These are phyloP conservation scores for Stephania cephalantha DNA, from an alignment of 164 flowering plant species.

Conservation along the genomic window DNA sequence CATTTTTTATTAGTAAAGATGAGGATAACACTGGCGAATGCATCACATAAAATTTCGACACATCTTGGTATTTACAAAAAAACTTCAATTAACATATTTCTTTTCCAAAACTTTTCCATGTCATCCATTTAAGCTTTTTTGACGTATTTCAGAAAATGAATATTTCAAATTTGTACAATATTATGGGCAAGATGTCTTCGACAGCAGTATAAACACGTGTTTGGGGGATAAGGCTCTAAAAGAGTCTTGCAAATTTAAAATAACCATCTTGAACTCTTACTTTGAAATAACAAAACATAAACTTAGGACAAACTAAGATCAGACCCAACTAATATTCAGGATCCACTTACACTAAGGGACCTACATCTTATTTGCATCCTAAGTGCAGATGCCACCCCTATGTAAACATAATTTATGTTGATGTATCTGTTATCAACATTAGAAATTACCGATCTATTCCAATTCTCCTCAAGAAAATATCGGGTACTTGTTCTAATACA, in stretches of 20 bases:
- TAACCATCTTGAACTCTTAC: not conserved
- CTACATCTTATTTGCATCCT: not conserved
- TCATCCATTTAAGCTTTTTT: not conserved
- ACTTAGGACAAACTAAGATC: no score
- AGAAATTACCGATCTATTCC: not conserved
- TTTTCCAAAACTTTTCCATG: not conserved
- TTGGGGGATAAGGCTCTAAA: not conserved
- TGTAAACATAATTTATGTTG: not conserved
- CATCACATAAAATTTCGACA: not conserved
- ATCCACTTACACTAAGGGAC: not conserved
- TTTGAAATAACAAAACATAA: not conserved
- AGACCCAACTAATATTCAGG: no score
- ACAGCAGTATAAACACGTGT: not conserved
- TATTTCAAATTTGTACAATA: not conserved
- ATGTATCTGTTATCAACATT: not conserved
- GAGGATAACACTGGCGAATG: not conserved
- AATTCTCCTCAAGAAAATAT: not conserved
- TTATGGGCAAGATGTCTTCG: not conserved
- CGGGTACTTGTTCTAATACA: not conserved
- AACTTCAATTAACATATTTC: not conserved
- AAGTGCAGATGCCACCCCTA: not conserved
- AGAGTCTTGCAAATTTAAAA: no score
- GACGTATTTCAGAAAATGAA: not conserved
- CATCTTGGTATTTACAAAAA: not conserved
- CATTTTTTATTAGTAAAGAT: not conserved